Base-by-base conservation (phyloP, 75 land plant genomes). In the Selaginella tamariscina region DNA sequence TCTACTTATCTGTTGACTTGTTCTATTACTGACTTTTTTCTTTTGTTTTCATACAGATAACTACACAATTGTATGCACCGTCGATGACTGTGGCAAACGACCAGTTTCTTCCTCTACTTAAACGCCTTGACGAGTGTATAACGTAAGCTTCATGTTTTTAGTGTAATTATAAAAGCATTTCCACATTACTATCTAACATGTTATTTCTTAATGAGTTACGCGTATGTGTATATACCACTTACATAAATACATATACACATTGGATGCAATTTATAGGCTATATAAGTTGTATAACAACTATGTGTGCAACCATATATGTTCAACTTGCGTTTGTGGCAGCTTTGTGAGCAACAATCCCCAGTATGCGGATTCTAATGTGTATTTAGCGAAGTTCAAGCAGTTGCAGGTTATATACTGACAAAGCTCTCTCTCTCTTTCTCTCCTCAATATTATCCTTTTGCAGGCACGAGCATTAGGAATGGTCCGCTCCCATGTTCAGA, bases 111-210 rank as follows among this genome's bases (percentile, higher is more conserved):
- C 83, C 92, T 22, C 71, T 95, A 69, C 69, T 95, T 67, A 95
- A 88, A 74, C 81, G 97, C 28, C 87, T 95, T 56, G 99, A 95
- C 78, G 99, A 91, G 21, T 95, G 97, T 79, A 87, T 95, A 56
- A 73, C 81, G 88, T 89, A 80, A 84, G 91, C 73, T 32, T 1
- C 1, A 55, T 27, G 24, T 20, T 24, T 27, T 24, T 26, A 9
- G 5, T 9, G 9, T 33, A 15, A 13, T n/a, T 32, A 2, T 15
- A 23, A 67, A 1, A 1, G 44, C 44, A 32, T 18, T 32, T 32
- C 1, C 2, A 13, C 24, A 26, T 18, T 26, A 22, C 32, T 8
- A 67, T 33, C 57, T 1, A 28, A 54, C 28, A 11, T 54, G 0
- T 67, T 68, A 1, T 71, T 24, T 59, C n/a, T n/a, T n/a, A n/a